Evolutionary conservation across 768 basidiomycete species (phyloP).

Genomic region (Termitomyces bulborhizus): DNA sequence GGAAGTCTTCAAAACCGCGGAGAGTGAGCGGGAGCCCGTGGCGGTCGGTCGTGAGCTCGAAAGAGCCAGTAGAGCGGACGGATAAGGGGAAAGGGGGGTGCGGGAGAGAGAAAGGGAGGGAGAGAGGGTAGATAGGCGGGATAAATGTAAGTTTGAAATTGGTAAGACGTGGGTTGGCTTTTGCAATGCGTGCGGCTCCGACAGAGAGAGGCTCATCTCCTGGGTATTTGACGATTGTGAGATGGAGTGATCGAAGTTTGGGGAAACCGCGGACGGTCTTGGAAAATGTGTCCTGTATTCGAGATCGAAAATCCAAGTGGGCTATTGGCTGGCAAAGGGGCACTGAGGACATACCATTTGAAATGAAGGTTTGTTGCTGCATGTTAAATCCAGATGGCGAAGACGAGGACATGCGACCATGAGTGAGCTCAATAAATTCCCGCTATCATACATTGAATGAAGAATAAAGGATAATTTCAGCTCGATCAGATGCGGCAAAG

Average conservation of each 20-base stretch:
- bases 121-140: slow-evolving; percentile 43
- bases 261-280: slow-evolving; percentile 56
- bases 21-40: slow-evolving; percentile 58
- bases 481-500: slow-evolving; percentile 46
- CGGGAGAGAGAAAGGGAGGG: slow-evolving; percentile 39
- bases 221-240: slow-evolving; percentile 63
- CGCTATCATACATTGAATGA: slow-evolving; percentile 71
- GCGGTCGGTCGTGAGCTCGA: slow-evolving; percentile 52
- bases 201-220: slow-evolving; percentile 54
- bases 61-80: slow-evolving; percentile 44
- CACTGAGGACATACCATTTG: slow-evolving; percentile 47
- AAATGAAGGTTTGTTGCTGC: slow-evolving; percentile 65
- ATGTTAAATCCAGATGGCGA: slow-evolving; percentile 57
- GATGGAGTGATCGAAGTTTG: slow-evolving; percentile 54
- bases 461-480: slow-evolving; percentile 63
- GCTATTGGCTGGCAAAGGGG: neutral
- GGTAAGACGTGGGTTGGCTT: slow-evolving; percentile 58
- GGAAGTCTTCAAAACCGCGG: slow-evolving; percentile 41
- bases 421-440: slow-evolving; percentile 60
- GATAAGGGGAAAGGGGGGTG: slow-evolving; percentile 37
- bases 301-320: neutral
- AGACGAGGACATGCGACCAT: slow-evolving; percentile 62
- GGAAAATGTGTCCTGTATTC: slow-evolving; percentile 50
- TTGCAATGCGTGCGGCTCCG: slow-evolving; percentile 59
- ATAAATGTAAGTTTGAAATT: slow-evolving; percentile 64